phyloP scores from a whole-genome alignment of 129 eudicot species.

The Cynara cardunculus region DNA sequence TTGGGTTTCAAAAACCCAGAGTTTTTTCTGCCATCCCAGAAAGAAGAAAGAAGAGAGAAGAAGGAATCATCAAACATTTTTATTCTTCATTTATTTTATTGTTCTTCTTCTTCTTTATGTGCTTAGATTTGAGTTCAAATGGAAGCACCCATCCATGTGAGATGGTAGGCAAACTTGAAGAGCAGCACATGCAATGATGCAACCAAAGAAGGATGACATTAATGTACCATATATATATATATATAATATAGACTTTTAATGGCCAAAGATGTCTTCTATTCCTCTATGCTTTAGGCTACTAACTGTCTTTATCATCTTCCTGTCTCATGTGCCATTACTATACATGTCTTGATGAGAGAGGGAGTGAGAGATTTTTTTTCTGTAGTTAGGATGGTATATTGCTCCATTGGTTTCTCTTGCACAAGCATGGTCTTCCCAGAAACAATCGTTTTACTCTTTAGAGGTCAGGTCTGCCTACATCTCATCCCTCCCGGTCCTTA shows the following conservation, averaged over 20 bases:
- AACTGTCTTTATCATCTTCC: conserved; percentile 21
- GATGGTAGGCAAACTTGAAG: conserved; percentile 32
- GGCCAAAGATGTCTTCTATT: conserved; percentile 19
- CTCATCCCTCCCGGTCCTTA: background rate
- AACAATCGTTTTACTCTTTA: background rate
- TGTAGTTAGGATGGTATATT: background rate
- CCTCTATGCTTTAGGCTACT: conserved; percentile 4
- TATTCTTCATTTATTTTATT: conserved; percentile 2
- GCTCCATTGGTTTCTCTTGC: background rate
- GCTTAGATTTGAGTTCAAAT: conserved; percentile 35
- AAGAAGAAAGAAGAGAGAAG: conserved; percentile 10
- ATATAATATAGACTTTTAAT: conserved; percentile 21
- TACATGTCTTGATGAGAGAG: conserved; percentile 16
- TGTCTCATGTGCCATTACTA: conserved; percentile 26
- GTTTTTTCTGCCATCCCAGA: conserved; percentile 33
- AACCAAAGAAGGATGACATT: conserved; percentile 28
- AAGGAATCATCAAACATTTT: conserved; percentile 13
- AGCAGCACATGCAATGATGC: conserved; percentile 39
- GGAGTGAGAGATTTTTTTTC: background rate
- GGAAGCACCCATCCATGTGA: conserved; percentile 29
- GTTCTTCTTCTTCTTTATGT: conserved; percentile 11
- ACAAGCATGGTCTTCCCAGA: background rate
- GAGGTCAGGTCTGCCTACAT: background rate
- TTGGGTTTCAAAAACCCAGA: conserved; percentile 22
- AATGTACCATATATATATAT: conserved; percentile 26